Evolutionary conservation across 805 yeast genomes (phyloP).

Genomic region (Ogataea corticis): DNA sequence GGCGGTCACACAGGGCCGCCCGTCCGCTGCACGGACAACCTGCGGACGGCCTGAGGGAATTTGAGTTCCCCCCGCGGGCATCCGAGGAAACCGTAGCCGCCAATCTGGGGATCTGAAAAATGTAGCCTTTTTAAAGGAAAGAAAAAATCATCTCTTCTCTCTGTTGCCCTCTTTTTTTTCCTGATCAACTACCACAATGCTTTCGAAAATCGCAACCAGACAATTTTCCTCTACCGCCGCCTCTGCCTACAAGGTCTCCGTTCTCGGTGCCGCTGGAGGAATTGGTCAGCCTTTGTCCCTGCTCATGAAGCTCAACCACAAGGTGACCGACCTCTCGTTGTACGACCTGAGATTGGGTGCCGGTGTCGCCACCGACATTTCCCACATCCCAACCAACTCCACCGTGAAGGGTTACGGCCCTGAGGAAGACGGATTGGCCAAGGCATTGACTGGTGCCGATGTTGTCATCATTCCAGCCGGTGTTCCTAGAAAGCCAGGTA

Average conservation of each 20-base stretch:
- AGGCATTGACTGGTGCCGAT: conserved; percentile 77
- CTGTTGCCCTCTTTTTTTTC: conserved; percentile 2
- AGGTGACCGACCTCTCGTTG: conserved; percentile 81
- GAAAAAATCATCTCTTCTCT: not conserved
- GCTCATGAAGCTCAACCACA: conserved; percentile 81
- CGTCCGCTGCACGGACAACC: not conserved
- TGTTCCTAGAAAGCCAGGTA: conserved; percentile 98
- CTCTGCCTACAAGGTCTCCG: conserved; percentile 74
- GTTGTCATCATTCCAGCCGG: conserved; percentile 95
- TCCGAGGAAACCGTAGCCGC: not conserved
- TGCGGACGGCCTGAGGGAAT: not conserved
- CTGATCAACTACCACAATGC: conserved; percentile 39
- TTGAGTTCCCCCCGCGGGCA: not conserved
- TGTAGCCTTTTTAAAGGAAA: not conserved
- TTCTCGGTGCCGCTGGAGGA: conserved; percentile 90
- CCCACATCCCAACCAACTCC: conserved; percentile 92
- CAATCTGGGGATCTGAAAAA: not conserved
- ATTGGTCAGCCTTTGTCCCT: conserved; percentile 89
- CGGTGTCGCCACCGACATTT: conserved; percentile 96
- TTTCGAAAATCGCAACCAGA: conserved; percentile 48
- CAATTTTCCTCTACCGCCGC: conserved; percentile 68
- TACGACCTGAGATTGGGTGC: conserved; percentile 92
- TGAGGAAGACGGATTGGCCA: conserved; percentile 66
- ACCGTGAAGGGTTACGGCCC: conserved; percentile 86
- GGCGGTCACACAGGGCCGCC: not conserved